These are phyloP conservation scores for Trichoderma gracile DNA, from an alignment of 2,329 filamentous ascomycete species.

Conservation along the genomic window DNA sequence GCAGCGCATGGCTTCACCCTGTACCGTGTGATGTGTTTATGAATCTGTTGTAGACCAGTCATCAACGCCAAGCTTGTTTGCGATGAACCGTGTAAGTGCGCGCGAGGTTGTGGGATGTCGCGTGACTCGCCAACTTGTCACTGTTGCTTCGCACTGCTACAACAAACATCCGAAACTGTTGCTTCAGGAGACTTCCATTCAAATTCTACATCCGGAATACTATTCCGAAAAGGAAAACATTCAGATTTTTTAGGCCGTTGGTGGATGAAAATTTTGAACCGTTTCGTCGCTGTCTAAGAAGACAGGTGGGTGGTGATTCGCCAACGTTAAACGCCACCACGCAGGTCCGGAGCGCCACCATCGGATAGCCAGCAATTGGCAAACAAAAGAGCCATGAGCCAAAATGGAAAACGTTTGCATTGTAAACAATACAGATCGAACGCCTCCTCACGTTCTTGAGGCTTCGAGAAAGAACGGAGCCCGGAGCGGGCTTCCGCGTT, in stretches of 20 bases:
- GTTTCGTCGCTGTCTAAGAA: conserved; percentile 5
- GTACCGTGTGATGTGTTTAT: background rate
- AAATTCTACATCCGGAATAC: background rate
- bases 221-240: background rate
- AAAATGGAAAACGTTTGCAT: background rate
- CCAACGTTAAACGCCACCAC: conserved; percentile 17
- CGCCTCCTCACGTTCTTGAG: conserved; percentile 14
- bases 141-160: background rate
- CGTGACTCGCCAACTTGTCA: background rate
- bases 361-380: background rate
- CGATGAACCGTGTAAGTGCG: background rate
- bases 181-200: background rate
- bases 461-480: conserved; percentile 14
- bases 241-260: conserved; percentile 2
- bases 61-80: background rate
- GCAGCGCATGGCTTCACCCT: no score
- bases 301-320: background rate
- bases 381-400: conserved; percentile 1
- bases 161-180: background rate
- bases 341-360: conserved; percentile 1
- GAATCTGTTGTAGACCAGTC: background rate
- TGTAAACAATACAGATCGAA: background rate
- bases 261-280: conserved; percentile 9
- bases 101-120: background rate
- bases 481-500: background rate